phyloP scores from a whole-genome alignment of 2,329 filamentous ascomycete species.

The Penicillium oxalicum region DNA sequence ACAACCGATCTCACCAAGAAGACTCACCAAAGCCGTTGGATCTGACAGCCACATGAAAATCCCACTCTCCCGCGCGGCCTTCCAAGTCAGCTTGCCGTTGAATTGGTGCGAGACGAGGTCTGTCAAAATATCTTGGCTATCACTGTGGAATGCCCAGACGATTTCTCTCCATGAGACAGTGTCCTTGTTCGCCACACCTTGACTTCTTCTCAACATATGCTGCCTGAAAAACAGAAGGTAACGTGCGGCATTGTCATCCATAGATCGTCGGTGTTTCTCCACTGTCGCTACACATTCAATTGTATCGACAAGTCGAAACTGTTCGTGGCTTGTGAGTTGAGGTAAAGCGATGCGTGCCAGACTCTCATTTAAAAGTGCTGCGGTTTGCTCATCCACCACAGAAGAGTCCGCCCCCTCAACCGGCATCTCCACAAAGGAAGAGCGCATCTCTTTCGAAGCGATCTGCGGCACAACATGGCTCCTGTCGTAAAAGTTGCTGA shows the following conservation, averaged over 20 bases:
- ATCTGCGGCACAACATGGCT: conserved; percentile 42
- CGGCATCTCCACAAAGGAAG: conserved; percentile 48
- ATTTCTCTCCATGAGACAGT: conserved; percentile 51
- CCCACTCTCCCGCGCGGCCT: conserved; percentile 76
- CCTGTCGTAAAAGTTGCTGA: conserved; percentile 45
- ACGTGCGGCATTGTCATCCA: conserved; percentile 82
- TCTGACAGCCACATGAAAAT: conserved; percentile 95
- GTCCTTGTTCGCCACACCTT: conserved; percentile 56
- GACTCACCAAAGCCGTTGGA: conserved; percentile 63
- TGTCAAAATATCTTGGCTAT: conserved; percentile 76
- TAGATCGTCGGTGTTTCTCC: conserved; percentile 77
- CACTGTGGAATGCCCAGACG: conserved; percentile 42
- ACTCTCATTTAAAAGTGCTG: conserved; percentile 65
- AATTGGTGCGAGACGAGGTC: conserved; percentile 78
- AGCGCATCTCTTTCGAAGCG: conserved; percentile 44
- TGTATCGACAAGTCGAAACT: conserved; percentile 78
- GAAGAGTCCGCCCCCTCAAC: conserved; percentile 51
- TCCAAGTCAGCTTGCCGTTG: conserved; percentile 75
- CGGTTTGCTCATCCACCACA: conserved; percentile 65
- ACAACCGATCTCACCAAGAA: background rate
- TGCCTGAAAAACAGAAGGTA: conserved; percentile 86
- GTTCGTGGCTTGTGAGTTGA: conserved; percentile 75
- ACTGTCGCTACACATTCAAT: conserved; percentile 78
- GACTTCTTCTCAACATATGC: conserved; percentile 63
- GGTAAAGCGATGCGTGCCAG: conserved; percentile 69